Evolutionary conservation across 2,329 filamentous ascomycete species (phyloP), one percentile per base, ranked within the genome.

Genomic region (Mycocentrospora acerina): DNA sequence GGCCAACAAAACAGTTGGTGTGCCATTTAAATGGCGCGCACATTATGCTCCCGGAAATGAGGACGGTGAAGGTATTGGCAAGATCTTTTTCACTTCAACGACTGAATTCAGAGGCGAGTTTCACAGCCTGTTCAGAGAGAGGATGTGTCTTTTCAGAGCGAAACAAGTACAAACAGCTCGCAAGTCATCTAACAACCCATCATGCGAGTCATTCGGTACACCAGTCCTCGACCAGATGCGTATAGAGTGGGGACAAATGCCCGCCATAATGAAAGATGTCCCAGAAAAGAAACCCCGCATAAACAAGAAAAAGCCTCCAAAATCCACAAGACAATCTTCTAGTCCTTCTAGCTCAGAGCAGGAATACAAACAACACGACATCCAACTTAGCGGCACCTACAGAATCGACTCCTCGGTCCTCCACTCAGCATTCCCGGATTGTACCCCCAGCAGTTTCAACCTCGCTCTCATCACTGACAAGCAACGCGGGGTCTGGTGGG

Each of bases 341-440:
- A 11, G 8, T 1, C 19, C 16, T 11, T 7, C 19, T 17, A 11
- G 19, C 19, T 22, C 7, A 3, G 26, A 24, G n/a, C 16, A 24
- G 16, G 18, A 18, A 24, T 11, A 12, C 13, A 9, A 56, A 55
- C 14, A 31, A 35, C 15, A 35, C 46, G 26, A 33, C 44, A 27
- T 36, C 44, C 14, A 41, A 13, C 38, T 78, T 11, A 76, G 75
- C 32, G 74, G 76, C 7, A 57, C 62, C 3, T 79, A 78, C 53
- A 46, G 57, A 4, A 51, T 78, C 11, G 29, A 41, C 8, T 68
- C 58, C 31, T 35, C 40, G 4, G 67, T 16, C 59, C 38, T 34
- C 11, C 26, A 8, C 24, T 28, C 27, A 10, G 25, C 10, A 5
- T 40, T 40, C 22, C 9, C 70, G 4, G 22, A 33, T 15, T 22